A percentile compares a stretch with the other conserved stretches of the same genome.
Evolutionary conservation across 768 basidiomycete species (phyloP).

Genomic region (Phylloporus sp.): DNA sequence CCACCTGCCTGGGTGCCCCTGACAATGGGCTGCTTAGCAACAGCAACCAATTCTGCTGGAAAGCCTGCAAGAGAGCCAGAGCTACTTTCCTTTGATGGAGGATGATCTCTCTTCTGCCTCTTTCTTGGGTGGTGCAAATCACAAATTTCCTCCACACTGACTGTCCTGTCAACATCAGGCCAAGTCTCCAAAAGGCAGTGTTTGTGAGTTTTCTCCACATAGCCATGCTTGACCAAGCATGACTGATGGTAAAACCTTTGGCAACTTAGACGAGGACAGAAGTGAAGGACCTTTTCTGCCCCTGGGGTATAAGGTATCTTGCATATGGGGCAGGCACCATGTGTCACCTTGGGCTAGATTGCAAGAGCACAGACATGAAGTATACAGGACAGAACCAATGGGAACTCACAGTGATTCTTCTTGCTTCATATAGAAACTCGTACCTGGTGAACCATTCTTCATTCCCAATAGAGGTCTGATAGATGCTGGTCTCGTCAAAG

Average conservation of each 20-base stretch:
- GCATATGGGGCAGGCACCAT: constrained; percentile 40
- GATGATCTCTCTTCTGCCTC: constrained; percentile 1
- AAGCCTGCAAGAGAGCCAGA: constrained; percentile 18
- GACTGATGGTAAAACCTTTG: constrained; percentile 42
- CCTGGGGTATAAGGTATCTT: constrained; percentile 43
- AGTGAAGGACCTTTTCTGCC: constrained; percentile 42
- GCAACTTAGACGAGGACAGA: constrained; percentile 52
- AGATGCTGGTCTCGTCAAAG: constrained; percentile 36
- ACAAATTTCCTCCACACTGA: background rate
- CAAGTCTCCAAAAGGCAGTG: constrained; percentile 35
- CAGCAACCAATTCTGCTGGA: constrained; percentile 35
- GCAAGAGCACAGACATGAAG: background rate
- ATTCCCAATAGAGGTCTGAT: constrained; percentile 37
- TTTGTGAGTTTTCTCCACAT: constrained; percentile 17
- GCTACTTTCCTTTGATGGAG: background rate
- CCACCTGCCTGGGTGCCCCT: constrained; percentile 39
- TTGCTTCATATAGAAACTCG: constrained; percentile 32
- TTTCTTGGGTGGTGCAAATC: constrained; percentile 8
- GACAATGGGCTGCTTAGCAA: constrained; percentile 52
- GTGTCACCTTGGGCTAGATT: constrained; percentile 40
- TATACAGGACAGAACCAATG: background rate
- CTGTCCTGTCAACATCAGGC: constrained; percentile 28
- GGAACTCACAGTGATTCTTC: constrained; percentile 33
- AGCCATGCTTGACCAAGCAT: constrained; percentile 37
- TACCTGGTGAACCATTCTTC: constrained; percentile 48